These are phyloP conservation scores for Beauveria pseudobassiana DNA, from an alignment of 2,329 filamentous ascomycete genomes.

Conservation along the genomic window DNA sequence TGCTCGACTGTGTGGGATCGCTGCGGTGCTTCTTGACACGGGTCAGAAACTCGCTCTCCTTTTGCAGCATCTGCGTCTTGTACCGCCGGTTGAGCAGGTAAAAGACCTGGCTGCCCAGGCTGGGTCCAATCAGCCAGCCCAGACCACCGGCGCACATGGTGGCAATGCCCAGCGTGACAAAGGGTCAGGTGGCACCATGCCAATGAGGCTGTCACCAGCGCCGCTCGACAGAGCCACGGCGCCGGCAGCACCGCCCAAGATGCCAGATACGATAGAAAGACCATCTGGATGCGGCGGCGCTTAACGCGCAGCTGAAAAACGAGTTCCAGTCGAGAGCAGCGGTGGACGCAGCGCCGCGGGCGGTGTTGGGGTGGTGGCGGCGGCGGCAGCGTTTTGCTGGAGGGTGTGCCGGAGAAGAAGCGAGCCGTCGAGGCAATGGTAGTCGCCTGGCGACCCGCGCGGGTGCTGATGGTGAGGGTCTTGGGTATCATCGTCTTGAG, in stretches of 20 bases:
- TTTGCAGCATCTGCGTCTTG: conserved; percentile 68
- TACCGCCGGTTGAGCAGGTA: conserved; percentile 65
- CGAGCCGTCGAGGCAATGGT: conserved; percentile 12
- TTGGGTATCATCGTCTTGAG: conserved; percentile 2
- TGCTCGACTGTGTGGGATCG: conserved; percentile 80
- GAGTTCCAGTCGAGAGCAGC: conserved; percentile 73
- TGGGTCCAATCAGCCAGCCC: conserved; percentile 84
- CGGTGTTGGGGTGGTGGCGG: conserved; percentile 19
- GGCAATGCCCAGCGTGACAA: conserved; percentile 75
- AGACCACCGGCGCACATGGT: conserved; percentile 69
- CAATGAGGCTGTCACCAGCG: conserved; percentile 63
- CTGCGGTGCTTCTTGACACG: conserved; percentile 88
- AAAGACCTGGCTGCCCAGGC: conserved; percentile 73
- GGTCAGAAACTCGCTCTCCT: conserved; percentile 90
- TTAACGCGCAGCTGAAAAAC: conserved; percentile 83
- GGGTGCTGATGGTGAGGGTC: conserved; percentile 13
- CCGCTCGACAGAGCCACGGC: conserved; percentile 61
- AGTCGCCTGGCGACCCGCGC: background rate
- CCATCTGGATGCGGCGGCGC: conserved; percentile 75
- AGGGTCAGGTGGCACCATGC: conserved; percentile 74
- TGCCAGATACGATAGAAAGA: conserved; percentile 63
- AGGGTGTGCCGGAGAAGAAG: conserved; percentile 17
- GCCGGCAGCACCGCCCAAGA: conserved; percentile 54
- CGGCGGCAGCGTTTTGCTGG: conserved; percentile 12
- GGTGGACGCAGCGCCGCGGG: conserved; percentile 21